Base-by-base conservation (phyloP, 345 rosid species). In the Linum lewisii region DNA sequence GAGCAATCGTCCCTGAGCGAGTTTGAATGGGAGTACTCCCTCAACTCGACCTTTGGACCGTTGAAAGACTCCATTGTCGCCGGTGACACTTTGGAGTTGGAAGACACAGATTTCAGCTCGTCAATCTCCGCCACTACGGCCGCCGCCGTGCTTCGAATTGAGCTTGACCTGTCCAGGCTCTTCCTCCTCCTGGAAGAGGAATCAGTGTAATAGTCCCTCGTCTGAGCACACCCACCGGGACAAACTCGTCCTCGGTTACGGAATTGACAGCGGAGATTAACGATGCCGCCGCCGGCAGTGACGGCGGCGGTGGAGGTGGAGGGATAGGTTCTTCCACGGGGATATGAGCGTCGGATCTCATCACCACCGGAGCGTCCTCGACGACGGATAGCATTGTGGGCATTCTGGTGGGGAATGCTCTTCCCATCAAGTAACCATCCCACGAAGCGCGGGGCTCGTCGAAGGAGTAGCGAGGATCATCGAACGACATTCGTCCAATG, bases 401-500 rank as follows among this genome's bases (percentile, higher is more conserved):
- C 96, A 87, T 8, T 29, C 34, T 82, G 61, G 88, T 71, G n/a
- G 94, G 83, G 37, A 82, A 90, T 0, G 79, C 58, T 67, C 81
- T 79, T 16, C 97, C 97, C 0, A 82, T 83, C 77, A 89, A 54
- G 68, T 87, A 80, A 0, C 99, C 97, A 26, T 93, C 99, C 88
- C 97, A 89, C 4, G 95, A 86, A 25, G 97, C 99, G n/a, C 97
- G 80, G 0, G 99, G 97, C 82, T 89, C 97, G 24, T 89, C 99
- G 49, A 93, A 83, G 0, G 97, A 86, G 79, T 78, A 84, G 51
- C 99, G 78, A 24, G 94, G 81, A 62, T 89, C 95, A 51, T 93
- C 99, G 9, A 83, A 79, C 15, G 97, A 89, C 26, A 84, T 77
- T 77, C 97, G 74, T 5, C 75, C 81, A 0, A 89, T 94, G 68